Base-by-base conservation (phyloP, 163 green algal species). In the Scenedesmus sp. region DNA sequence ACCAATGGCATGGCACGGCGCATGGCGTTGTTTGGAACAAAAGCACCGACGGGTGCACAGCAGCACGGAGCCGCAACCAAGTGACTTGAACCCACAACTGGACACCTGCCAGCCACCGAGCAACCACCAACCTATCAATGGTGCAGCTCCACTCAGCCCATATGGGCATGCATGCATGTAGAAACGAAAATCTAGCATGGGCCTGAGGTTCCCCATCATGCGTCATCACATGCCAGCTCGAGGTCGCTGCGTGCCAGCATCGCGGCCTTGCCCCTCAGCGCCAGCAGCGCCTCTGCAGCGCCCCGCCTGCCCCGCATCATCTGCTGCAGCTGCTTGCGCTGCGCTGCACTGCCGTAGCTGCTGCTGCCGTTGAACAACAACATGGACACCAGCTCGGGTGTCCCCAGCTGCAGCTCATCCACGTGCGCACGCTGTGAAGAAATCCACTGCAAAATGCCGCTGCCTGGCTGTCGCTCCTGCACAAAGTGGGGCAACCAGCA, bases 201-300 rank as follows among this genome's bases (percentile, higher is more conserved):
- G n/a, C 46, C 46, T 53, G 46, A 10, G 46, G 46, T 53, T 15
- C 56, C 3, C 2, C 56, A 70, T 70, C 56, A 70, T 3, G 22
- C 56, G n/a, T 70, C 82, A n/a, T 92, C 89, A 70, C 88, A 94
- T 16, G 94, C 93, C 33, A 37, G 37, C 89, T 96, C 94, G 42
- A 96, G 83, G 81, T 96, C 91, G 44, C 92, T 95, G 35, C 93
- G 89, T 9, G 91, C 40, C 20, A 94, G 88, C 35, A 92, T 51
- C 13, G 81, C 35, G 46, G 65, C 33, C 85, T 92, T 93, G 44
- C 92, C 94, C 0, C 94, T 83, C 89, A 92, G 88, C 1, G 0
- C 61, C 51, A 96, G 76, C 89, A 96, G 86, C 89, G 12, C 91
- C 89, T 95, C 85, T 1, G 88, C 92, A 1, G 79, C 89, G 37